Percentiles rank a stretch among this genome's conserved stretches.
phyloP scores from a whole-genome alignment of 768 basidiomycete species.

The Leccinum uliginosum region DNA sequence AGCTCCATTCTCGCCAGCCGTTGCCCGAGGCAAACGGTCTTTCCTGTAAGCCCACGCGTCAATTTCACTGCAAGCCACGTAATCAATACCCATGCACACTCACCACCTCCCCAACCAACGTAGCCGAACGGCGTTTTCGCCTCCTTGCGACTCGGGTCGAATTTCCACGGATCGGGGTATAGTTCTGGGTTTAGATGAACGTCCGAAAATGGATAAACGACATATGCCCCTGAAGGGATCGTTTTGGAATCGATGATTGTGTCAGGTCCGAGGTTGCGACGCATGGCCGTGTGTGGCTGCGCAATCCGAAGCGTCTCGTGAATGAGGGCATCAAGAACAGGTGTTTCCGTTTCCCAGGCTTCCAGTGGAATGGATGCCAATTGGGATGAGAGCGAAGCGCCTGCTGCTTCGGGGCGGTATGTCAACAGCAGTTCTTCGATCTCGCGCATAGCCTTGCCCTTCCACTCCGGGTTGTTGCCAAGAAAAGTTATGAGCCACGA shows the following conservation, averaged over 20 bases:
- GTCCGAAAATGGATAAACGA: conserved; percentile 77
- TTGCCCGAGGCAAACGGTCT: conserved; percentile 66
- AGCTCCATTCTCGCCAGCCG: conserved; percentile 71
- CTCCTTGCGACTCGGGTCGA: conserved; percentile 57
- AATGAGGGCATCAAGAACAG: conserved; percentile 68
- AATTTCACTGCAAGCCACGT: conserved; percentile 13
- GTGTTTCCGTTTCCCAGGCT: conserved; percentile 67
- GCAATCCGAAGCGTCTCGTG: conserved; percentile 75
- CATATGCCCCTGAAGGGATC: conserved; percentile 70
- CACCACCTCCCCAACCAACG: conserved; percentile 80
- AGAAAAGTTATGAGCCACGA: conserved; percentile 76
- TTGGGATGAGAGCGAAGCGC: conserved; percentile 36
- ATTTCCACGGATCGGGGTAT: conserved; percentile 75
- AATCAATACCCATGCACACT: conserved; percentile 27
- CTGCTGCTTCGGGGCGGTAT: conserved; percentile 31
- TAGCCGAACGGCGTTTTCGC: conserved; percentile 53
- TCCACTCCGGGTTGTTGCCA: conserved; percentile 64
- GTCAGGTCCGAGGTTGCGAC: conserved; percentile 72
- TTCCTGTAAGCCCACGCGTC: conserved; percentile 44
- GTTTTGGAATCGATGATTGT: conserved; percentile 63
- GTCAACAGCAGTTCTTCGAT: conserved; percentile 49
- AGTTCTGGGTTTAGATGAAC: conserved; percentile 69
- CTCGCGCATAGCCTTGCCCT: conserved; percentile 55
- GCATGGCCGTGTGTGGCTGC: conserved; percentile 78
- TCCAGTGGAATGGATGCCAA: conserved; percentile 61